Conservation (phyloP, 192 early-diverging fungal species). For the Backusella morwellensis region DNA sequence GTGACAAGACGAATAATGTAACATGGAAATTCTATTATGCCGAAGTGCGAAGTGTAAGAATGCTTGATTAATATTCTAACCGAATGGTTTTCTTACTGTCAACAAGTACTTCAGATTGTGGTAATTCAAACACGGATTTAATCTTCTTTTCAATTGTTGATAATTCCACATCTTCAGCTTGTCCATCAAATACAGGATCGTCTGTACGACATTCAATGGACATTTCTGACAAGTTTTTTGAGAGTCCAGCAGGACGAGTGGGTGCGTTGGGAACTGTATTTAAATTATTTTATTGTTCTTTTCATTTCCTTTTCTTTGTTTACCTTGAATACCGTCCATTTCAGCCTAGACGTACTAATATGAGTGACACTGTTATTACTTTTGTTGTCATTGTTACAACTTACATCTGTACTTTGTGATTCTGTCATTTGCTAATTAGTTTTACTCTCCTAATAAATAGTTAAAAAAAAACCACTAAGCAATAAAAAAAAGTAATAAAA, state of each 20-base stretch:
- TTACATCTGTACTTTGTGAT: background rate
- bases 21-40: slow-evolving; percentile 56
- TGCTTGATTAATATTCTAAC: background rate
- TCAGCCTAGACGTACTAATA: background rate
- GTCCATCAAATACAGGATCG: background rate
- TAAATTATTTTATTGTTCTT: background rate
- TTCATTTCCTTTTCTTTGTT: background rate
- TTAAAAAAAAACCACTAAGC: background rate
- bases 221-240: background rate
- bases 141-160: slow-evolving; percentile 8
- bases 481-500: background rate
- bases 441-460: background rate
- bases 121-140: slow-evolving; percentile 11
- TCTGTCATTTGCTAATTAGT: background rate
- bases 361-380: background rate
- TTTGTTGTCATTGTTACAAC: background rate
- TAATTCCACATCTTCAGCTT: background rate
- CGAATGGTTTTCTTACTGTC: background rate
- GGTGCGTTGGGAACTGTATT: background rate
- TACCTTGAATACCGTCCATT: background rate
- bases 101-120: background rate
- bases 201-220: slow-evolving; percentile 7
- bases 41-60: background rate
- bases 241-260: background rate
- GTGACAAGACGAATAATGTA: slow-evolving; percentile 59